These are phyloP conservation scores for Apiospora pterosperma DNA, from an alignment of 2,329 filamentous ascomycete genomes.

Conservation along the genomic window DNA sequence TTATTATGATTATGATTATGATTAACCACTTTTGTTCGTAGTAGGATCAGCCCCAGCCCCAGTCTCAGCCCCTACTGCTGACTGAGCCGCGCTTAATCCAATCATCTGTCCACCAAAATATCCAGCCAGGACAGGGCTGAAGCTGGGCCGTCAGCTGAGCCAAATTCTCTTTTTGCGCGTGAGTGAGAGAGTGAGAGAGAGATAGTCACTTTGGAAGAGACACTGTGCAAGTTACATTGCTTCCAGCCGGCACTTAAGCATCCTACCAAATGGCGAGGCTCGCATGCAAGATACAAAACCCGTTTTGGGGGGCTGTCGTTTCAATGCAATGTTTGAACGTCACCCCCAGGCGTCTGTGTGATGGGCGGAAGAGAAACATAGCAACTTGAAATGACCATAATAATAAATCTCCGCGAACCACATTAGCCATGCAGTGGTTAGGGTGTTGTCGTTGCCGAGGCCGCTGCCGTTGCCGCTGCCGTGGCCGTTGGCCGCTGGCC, in stretches of 20 bases:
- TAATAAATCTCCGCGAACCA: background rate
- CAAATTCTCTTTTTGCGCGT: background rate
- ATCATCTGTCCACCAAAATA: background rate
- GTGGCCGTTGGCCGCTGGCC: background rate
- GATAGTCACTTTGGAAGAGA: background rate
- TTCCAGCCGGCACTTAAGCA: background rate
- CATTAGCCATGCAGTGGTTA: background rate
- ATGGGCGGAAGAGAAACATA: background rate
- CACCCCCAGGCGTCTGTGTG: background rate
- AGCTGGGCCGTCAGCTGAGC: background rate
- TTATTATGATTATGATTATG: too few relatives aligned
- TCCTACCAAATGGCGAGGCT: background rate
- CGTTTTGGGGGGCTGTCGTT: background rate
- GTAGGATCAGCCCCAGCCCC: background rate
- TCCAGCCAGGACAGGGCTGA: background rate
- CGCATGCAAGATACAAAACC: background rate
- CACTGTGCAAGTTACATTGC: background rate
- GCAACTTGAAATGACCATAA: background rate
- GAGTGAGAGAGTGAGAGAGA: background rate
- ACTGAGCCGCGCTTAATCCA: background rate
- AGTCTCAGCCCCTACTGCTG: background rate
- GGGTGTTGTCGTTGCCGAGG: background rate
- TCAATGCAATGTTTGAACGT: background rate
- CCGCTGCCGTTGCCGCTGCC: background rate
- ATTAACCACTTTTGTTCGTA: background rate